Base-by-base conservation (phyloP, 208 protist genomes). In the Trichomonas gallinae region DNA sequence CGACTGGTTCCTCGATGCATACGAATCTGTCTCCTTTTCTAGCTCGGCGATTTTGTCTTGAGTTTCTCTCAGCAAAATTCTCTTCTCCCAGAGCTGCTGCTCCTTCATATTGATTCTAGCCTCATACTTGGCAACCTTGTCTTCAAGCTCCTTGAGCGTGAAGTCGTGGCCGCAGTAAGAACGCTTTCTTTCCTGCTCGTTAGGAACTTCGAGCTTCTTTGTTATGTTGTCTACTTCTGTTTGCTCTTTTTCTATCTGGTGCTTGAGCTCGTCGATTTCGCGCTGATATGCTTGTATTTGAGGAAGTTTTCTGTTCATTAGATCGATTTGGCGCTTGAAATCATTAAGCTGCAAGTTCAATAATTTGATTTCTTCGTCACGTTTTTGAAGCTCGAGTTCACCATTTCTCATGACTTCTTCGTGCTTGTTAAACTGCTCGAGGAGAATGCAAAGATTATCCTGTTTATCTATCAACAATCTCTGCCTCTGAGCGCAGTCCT, bases 351-450 rank as follows among this genome's bases (percentile, higher is more conserved):
- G 87, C 13, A 93, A 38, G 38, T 48, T 58, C 40, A 93, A 51
- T 23, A 93, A 15, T 38, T 93, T 93, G 4, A 48, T 34, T 51
- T 93, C 87, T 93, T 93, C 87, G n/a, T 93, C 87, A 38, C 87
- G 40, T 8, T 93, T 44, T 51, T 93, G 42, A 38, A 93, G 51
- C 6, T 42, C 87, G 26, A 93, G 42, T 93, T 93, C 87, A 38
- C 87, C 87, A 48, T 44, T 93, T 38, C n/a, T 48, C 87, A 93
- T 93, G 15, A 93, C 87, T 93, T 93, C 87, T 51, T 93, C 87
- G 36, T 93, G 87, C 13, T 44, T 23, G 45, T 93, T 93, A 21
- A 93, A 93, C 38, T 93, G 87, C 31, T 93, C 87, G 34, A 26
- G 8, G 21, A 93, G 15, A 17, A 93, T 23, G 46, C 44, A 93